Conservation (phyloP, 2,329 filamentous ascomycete genomes). For the Huntiella omanensis region DNA sequence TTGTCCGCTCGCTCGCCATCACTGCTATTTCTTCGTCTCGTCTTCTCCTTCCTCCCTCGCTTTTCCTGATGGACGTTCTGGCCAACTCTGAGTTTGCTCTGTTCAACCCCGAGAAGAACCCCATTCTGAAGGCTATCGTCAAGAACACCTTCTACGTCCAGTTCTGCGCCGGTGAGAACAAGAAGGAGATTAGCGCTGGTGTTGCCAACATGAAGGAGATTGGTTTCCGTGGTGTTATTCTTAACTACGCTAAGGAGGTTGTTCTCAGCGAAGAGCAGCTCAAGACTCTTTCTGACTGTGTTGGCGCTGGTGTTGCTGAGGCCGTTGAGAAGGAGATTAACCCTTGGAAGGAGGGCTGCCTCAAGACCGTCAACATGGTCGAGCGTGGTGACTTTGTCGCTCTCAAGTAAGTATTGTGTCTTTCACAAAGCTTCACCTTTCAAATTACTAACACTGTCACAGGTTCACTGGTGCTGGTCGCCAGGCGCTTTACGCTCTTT, state of each 20-base stretch:
- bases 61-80: constrained; percentile 47
- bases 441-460: not conserved
- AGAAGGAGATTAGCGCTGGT: constrained; percentile 46
- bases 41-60: constrained; percentile 48
- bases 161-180: constrained; percentile 71
- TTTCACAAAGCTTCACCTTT: not conserved
- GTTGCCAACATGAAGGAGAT: constrained; percentile 48
- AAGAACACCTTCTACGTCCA: constrained; percentile 79
- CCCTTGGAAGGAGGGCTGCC: constrained; percentile 54
- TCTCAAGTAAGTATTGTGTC: constrained; percentile 29
- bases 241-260: constrained; percentile 70
- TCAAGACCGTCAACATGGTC: constrained; percentile 56
- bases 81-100: constrained; percentile 48
- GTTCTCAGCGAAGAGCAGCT: constrained; percentile 42
- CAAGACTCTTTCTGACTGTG: constrained; percentile 23
- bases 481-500: constrained; percentile 48
- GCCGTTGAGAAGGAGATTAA: constrained; percentile 40
- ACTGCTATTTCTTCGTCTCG: constrained; percentile 52
- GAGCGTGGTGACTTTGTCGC: constrained; percentile 42
- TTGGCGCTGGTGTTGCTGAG: constrained; percentile 29
- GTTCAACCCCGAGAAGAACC: constrained; percentile 59
- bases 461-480: constrained; percentile 68
- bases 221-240: constrained; percentile 67
- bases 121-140: constrained; percentile 47
- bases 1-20: constrained; percentile 51